Evolutionary conservation across 768 basidiomycete genomes (phyloP).

Genomic region (Sistotremastrum niveocremeum): DNA sequence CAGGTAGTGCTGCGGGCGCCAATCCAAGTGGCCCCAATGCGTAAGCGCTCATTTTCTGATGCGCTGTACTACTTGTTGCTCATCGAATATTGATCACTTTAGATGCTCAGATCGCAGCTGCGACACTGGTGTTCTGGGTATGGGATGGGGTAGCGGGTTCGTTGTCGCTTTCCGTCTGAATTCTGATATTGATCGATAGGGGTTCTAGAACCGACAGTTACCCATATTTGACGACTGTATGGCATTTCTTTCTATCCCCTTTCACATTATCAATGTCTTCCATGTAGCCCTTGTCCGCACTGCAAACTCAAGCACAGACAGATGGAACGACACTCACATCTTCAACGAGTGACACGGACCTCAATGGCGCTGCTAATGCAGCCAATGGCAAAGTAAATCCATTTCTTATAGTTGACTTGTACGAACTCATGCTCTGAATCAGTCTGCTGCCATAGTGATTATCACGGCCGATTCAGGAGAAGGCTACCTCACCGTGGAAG

Average conservation of each 20-base stretch:
- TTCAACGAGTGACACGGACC: conserved; percentile 36
- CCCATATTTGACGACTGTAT: conserved; percentile 36
- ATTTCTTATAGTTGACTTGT: conserved; percentile 8
- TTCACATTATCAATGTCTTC: background rate
- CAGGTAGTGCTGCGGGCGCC: conserved; percentile 36
- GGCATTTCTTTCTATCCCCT: conserved; percentile 2
- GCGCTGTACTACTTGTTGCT: background rate
- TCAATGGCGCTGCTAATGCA: conserved; percentile 27
- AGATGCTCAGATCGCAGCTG: conserved; percentile 39
- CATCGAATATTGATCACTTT: conserved; percentile 4
- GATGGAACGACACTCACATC: conserved; percentile 31
- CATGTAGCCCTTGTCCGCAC: conserved; percentile 24
- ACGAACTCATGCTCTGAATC: too few relatives aligned
- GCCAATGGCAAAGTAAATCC: conserved; percentile 36
- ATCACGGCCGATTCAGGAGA: conserved; percentile 30
- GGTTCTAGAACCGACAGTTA: conserved; percentile 31
- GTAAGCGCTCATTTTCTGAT: conserved; percentile 13
- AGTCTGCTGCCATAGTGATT: conserved; percentile 24
- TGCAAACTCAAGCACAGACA: conserved; percentile 24
- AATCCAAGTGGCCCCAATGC: conserved; percentile 43
- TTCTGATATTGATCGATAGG: background rate
- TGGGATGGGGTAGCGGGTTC: conserved; percentile 34
- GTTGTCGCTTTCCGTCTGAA: background rate
- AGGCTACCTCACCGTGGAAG: conserved; percentile 44
- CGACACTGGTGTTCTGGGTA: conserved; percentile 44